These are phyloP conservation scores for Grigorovia humatica DNA, from an alignment of 805 yeast species.

Conservation along the genomic window DNA sequence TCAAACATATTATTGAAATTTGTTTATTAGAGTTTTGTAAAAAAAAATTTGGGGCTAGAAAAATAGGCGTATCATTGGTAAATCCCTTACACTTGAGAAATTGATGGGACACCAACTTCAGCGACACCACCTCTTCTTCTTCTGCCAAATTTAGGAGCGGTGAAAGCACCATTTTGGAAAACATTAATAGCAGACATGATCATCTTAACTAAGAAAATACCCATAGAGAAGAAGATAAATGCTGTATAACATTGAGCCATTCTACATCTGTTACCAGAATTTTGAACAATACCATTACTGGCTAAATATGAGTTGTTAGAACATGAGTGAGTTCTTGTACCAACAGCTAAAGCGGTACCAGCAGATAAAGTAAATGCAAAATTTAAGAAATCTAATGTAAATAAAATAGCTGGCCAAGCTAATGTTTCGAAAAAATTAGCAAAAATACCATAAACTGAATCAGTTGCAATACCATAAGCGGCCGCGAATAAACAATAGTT, in stretches of 20 bases:
- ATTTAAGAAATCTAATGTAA: conserved; percentile 75
- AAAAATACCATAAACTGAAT: conserved; percentile 64
- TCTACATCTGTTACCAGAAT: conserved; percentile 80
- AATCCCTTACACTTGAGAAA: conserved; percentile 64
- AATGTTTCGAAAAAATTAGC: conserved; percentile 65
- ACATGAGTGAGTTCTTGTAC: conserved; percentile 81
- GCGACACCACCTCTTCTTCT: conserved; percentile 25
- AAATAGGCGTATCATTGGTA: neutral
- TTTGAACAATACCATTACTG: conserved; percentile 61
- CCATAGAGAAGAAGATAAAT: conserved; percentile 77
- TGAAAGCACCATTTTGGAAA: conserved; percentile 19
- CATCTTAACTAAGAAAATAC: conserved; percentile 57
- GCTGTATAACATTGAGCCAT: conserved; percentile 81
- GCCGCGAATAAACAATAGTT: conserved; percentile 83
- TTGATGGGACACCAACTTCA: conserved; percentile 70
- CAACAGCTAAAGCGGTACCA: conserved; percentile 90
- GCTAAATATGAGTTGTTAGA: conserved; percentile 53
- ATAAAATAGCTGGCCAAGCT: conserved; percentile 79
- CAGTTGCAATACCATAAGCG: conserved; percentile 74
- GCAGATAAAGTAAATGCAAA: conserved; percentile 88
- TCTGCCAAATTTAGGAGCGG: conserved; percentile 24
- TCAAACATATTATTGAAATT: too few species aligned
- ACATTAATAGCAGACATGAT: conserved; percentile 25
- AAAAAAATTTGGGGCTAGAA: too few species aligned
- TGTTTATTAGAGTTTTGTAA: too few species aligned